phyloP scores from a whole-genome alignment of 108 stramenopile species.

The Fistulifera solaris region DNA sequence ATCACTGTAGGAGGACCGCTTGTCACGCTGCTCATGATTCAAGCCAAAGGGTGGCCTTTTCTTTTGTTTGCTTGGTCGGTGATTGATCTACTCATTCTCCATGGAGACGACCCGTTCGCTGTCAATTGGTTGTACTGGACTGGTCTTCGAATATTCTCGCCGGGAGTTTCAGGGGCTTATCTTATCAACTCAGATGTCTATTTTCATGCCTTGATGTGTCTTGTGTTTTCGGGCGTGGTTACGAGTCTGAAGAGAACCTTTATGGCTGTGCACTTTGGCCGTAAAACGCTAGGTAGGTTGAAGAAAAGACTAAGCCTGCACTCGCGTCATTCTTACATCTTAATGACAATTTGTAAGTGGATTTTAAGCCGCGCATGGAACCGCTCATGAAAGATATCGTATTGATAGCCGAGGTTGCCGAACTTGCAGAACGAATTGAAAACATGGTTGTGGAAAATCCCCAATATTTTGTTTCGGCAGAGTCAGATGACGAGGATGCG shows the following conservation, averaged over 20 bases:
- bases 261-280: constrained; percentile 53
- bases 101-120: constrained; percentile 29
- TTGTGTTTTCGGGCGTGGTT: constrained; percentile 52
- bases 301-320: too few relatives aligned
- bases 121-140: constrained; percentile 60
- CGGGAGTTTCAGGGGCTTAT: constrained; percentile 23
- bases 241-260: constrained; percentile 53
- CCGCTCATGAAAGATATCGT: too few relatives aligned
- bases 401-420: too few relatives aligned
- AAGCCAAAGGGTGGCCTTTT: constrained; percentile 79
- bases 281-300: constrained; percentile 33
- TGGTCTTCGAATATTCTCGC: constrained; percentile 35
- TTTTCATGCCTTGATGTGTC: constrained; percentile 40
- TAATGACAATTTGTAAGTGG: too few relatives aligned
- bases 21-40: constrained; percentile 50
- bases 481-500: too few relatives aligned
- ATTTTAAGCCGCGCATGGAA: too few relatives aligned
- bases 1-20: constrained; percentile 35
- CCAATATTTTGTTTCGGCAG: too few relatives aligned
- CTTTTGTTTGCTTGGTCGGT: constrained; percentile 43
- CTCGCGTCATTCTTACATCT: too few relatives aligned
- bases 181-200: constrained; percentile 45
- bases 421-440: too few relatives aligned
- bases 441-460: too few relatives aligned
- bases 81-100: constrained; percentile 44